Conservation (phyloP, 176 grass and related monocot species). For the Hordeum vulgare region DNA sequence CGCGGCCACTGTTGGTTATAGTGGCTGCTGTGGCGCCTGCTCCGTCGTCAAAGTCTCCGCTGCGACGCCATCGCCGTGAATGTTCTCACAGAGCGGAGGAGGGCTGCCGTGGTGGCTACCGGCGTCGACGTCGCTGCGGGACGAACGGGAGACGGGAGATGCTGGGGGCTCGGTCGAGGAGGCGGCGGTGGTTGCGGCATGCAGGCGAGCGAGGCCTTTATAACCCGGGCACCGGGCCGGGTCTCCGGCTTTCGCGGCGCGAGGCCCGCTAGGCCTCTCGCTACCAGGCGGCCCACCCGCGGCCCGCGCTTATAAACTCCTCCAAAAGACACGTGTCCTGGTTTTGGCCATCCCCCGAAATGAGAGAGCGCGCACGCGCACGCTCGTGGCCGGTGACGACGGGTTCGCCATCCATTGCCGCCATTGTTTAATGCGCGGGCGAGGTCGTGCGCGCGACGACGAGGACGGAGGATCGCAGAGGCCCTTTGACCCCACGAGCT, state of each 20-base stretch:
- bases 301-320: not conserved
- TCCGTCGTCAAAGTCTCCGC: slow-evolving; percentile 12
- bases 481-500: not conserved
- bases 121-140: not conserved
- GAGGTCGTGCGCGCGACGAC: not conserved
- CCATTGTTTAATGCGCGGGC: not conserved
- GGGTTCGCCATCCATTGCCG: not conserved
- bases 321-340: not conserved
- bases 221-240: not conserved
- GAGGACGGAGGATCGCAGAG: not conserved
- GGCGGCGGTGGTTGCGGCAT: not conserved
- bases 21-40: not conserved
- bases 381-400: not conserved
- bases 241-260: not conserved
- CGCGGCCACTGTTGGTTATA: not conserved
- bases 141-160: not conserved
- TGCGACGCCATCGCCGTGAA: not conserved
- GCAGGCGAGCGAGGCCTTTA: not conserved
- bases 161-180: not conserved
- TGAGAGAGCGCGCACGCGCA: not conserved
- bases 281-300: not conserved
- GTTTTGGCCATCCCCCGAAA: not conserved
- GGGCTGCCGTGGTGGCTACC: not conserved
- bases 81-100: not conserved
- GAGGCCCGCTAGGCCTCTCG: not conserved